Base-by-base conservation (phyloP, 139 green algal species). In the Auxenochlorella protothecoides region DNA sequence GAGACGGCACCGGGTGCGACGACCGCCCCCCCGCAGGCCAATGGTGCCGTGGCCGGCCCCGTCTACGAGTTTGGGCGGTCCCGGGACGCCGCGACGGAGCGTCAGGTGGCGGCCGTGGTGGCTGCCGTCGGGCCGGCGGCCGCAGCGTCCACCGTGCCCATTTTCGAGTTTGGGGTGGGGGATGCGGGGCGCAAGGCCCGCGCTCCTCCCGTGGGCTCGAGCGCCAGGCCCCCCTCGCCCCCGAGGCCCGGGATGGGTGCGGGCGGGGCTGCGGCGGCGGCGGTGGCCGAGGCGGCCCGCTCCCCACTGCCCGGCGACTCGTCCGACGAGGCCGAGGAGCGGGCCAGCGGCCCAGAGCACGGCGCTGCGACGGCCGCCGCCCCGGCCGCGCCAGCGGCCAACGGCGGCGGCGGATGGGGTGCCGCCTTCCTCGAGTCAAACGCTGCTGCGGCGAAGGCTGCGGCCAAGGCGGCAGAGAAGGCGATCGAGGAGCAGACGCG, bases 341-440 rank as follows among this genome's bases (percentile, higher is more conserved):
- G 53, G 10, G 27, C 27, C 27, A 44, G 27, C 27, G 27, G 27
- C 27, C 27, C 27, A 44, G 27, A 44, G 27, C 27, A 44, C 27
- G 27, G 27, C 27, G 27, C 27, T 44, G 27, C 27, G 27, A 44
- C 27, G 27, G 27, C 27, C 27, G 27, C 27, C 27, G 27, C 27
- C 27, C 27, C 27, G 27, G 27, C 27, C 27, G 62, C 69, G 3
- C 11, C 62, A 65, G 44, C 68, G 4, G 54, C 27, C 6, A 68
- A 44, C 27, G 27, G 27, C 27, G 27, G 55, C 51, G 69, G 74
- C 55, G 71, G 69, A 6, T 76, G 75, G 72, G 72, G 72, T 64
- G 56, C 70, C 14, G 10, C 57, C 52, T 80, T 79, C 65, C 56
- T 79, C 55, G 15, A 73, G 56, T 66, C 62, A 4, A 79, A 79